A percentile compares a stretch with the other conserved stretches of the same genome.
These are phyloP conservation scores for Sclerotinia nivalis DNA, from an alignment of 2,329 filamentous ascomycete species.

Conservation along the genomic window DNA sequence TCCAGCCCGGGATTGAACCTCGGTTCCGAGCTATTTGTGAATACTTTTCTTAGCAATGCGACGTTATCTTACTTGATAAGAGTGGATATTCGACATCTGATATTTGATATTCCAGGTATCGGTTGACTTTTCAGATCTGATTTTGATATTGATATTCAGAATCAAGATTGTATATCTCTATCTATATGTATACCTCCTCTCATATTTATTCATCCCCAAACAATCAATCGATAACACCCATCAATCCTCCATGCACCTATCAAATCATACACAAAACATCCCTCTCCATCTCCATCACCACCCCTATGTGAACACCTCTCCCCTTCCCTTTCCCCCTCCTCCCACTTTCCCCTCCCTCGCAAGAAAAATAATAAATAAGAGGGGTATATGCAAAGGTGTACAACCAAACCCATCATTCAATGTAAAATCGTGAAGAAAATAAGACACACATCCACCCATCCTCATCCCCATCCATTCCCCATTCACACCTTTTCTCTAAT, in stretches of 20 bases:
- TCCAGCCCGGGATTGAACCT: too few species aligned
- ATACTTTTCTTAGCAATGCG: too few species aligned
- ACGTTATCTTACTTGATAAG: too few species aligned
- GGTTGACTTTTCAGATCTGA: too few species aligned
- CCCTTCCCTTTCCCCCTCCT: neutral
- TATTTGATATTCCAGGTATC: neutral
- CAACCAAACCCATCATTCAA: neutral
- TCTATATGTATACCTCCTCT: too few species aligned
- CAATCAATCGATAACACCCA: neutral
- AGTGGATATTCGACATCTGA: neutral
- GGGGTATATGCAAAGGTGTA: conserved; percentile 5
- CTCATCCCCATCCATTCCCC: neutral
- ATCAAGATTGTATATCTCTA: too few species aligned
- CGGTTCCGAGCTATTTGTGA: too few species aligned
- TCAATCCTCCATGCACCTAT: neutral
- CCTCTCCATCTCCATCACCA: neutral
- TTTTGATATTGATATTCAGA: too few species aligned
- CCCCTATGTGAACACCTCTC: neutral
- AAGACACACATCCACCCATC: neutral
- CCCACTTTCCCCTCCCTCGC: too few species aligned
- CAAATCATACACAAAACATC: neutral
- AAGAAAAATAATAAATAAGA: neutral
- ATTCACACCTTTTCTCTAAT: neutral
- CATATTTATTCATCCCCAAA: neutral
- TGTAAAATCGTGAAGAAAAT: neutral